Base-by-base conservation (phyloP, 441 rosid genomes). In the Erodium moschatum region DNA sequence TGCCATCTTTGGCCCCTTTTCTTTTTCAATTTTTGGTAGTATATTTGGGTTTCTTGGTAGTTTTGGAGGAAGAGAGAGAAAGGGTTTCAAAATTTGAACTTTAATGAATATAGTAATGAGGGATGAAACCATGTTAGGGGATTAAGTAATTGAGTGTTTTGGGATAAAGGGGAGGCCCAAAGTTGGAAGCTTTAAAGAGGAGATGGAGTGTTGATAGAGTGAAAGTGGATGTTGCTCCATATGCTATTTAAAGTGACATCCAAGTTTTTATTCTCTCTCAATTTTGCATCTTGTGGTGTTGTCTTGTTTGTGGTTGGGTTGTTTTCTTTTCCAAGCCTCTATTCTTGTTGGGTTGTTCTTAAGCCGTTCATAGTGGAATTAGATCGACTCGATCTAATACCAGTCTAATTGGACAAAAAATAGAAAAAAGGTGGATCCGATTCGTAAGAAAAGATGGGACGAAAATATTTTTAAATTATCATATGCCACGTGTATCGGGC, bases 1-100 rank as follows among this genome's bases (percentile, higher is more conserved):
- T 66, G 31, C 67, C 54, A n/a, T 71, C 19, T 70, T 31, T 27
- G 58, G 21, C 0, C 64, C 68, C 69, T 21, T 12, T 54, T 3
- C 52, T 66, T 19, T 15, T 19, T 44, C 13, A 15, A 6, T 20
- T 60, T 33, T 42, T 42, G 12, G 12, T 42, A 42, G 10, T 42
- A 42, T 42, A 42, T 8, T 8, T 42, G 11, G 48, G 48, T 42
- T 13, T 42, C 20, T n/a, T 16, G 60, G n/a, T 16, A 52, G 58
- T 50, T 50, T n/a, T 50, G 58, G 58, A 50, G 13, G 58, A 15
- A 6, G 18, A 15, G 4, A 15, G 48, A 42, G 35, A 31, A 50
- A 3, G 19, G 18, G 60, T 16, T 52, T 6, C 8, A 52, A 52
- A 52, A 15, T 52, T 52, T 52, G 60, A 52, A 52, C 20, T 52